Evolutionary conservation across 352 stramenopile genomes (phyloP).

Genomic region (Blastocystis sp.): DNA sequence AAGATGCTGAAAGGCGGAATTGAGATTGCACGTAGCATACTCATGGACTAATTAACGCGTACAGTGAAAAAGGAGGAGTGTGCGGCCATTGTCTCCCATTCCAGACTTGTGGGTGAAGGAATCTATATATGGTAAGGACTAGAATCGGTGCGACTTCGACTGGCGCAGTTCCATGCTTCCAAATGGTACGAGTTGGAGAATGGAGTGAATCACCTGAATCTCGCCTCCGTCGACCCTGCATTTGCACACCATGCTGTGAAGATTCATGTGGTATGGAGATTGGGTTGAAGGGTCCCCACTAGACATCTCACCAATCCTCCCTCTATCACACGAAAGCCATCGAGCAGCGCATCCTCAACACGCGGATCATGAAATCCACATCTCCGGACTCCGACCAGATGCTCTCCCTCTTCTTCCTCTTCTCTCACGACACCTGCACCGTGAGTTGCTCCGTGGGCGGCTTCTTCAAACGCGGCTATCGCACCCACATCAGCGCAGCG

Average conservation of each 20-base stretch:
- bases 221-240: neutral
- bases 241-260: too few species aligned
- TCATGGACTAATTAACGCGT: neutral
- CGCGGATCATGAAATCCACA: neutral
- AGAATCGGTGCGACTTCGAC: slow-evolving; percentile 27
- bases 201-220: slow-evolving; percentile 33
- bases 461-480: slow-evolving; percentile 49
- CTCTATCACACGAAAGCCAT: slow-evolving; percentile 59
- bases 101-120: slow-evolving; percentile 21
- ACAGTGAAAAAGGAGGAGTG: neutral
- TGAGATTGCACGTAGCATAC: slow-evolving; percentile 25
- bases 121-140: neutral
- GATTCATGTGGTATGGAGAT: too few species aligned
- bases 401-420: slow-evolving; percentile 34
- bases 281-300: neutral
- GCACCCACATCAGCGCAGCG: neutral
- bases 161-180: slow-evolving; percentile 3
- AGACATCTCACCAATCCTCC: slow-evolving; percentile 39
- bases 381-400: neutral
- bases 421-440: slow-evolving; percentile 24
- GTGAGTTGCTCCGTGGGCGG: slow-evolving; percentile 27
- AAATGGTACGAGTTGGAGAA: slow-evolving; percentile 62
- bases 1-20: slow-evolving; percentile 9
- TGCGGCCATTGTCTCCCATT: slow-evolving; percentile 6
- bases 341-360: slow-evolving; percentile 3